Conservation (phyloP, 768 basidiomycete species). For the Mycena rebaudengoi region DNA sequence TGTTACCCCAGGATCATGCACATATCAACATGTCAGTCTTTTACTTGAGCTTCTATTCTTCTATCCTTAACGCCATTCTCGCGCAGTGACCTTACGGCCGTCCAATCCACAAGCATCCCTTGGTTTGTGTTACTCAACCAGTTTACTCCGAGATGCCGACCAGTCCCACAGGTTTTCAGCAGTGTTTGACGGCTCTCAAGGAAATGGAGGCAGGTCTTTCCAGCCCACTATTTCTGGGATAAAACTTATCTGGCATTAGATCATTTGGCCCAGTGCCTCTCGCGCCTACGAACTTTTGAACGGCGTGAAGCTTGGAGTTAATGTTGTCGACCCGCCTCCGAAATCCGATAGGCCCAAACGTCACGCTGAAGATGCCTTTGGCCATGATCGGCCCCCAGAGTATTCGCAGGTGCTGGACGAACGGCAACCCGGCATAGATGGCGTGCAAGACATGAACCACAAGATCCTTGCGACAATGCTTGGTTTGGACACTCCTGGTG, state of each 20-base stretch:
- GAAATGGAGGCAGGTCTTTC: constrained; percentile 71
- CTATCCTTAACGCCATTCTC: constrained; percentile 22
- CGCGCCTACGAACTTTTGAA: constrained; percentile 73
- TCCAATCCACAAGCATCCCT: constrained; percentile 74
- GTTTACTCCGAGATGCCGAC: neutral
- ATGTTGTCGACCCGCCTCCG: constrained; percentile 44
- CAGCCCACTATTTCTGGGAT: too few relatives aligned
- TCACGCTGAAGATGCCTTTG: constrained; percentile 70
- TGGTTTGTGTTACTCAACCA: constrained; percentile 38
- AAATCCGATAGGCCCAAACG: constrained; percentile 62
- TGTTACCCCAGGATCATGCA: constrained; percentile 75
- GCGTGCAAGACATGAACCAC: constrained; percentile 70
- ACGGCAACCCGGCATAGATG: constrained; percentile 43
- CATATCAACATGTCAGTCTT: constrained; percentile 68
- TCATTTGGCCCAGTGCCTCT: constrained; percentile 75
- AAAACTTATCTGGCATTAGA: too few relatives aligned
- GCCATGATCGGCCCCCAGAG: constrained; percentile 58
- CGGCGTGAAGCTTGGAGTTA: constrained; percentile 67
- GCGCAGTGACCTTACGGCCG: constrained; percentile 74
- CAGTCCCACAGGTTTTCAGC: constrained; percentile 48
- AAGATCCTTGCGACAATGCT: constrained; percentile 80
- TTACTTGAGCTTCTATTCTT: constrained; percentile 1
- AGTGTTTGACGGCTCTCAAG: constrained; percentile 68
- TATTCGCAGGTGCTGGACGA: constrained; percentile 47
- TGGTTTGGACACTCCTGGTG: constrained; percentile 69